Conservation (phyloP, 495 filamentous ascomycete genomes). For the Aspergillus haitiensis region DNA sequence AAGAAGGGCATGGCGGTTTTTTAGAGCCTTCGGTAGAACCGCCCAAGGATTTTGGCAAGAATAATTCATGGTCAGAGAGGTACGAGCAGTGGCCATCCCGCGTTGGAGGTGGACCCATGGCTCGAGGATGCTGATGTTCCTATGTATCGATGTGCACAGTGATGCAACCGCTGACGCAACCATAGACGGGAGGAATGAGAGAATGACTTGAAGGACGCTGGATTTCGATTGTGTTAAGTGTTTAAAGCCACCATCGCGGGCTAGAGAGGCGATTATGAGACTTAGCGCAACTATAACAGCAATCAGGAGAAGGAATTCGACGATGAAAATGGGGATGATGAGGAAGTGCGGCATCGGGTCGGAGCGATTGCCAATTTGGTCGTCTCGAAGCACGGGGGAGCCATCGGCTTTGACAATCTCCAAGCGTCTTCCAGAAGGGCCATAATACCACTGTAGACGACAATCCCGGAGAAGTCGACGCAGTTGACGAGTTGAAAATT, state of each 20-base stretch:
- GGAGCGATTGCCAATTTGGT: slow-evolving; percentile 27
- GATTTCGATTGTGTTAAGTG: slow-evolving; percentile 41
- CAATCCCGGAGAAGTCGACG: slow-evolving; percentile 36
- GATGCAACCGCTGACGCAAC: slow-evolving; percentile 40
- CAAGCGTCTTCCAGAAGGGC: slow-evolving; percentile 32
- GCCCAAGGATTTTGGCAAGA: slow-evolving; percentile 39
- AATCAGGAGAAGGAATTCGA: slow-evolving; percentile 40
- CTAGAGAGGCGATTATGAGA: slow-evolving; percentile 34
- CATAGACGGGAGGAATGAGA: slow-evolving; percentile 41
- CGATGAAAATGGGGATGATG: slow-evolving; percentile 41
- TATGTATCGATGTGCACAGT: slow-evolving; percentile 43
- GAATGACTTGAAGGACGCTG: slow-evolving; percentile 38
- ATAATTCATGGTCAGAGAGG: slow-evolving; percentile 42
- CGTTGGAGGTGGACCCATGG: slow-evolving; percentile 49
- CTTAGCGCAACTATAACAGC: slow-evolving; percentile 40
- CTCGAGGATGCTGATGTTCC: slow-evolving; percentile 44
- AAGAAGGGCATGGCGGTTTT: slow-evolving; percentile 35
- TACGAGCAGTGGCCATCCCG: slow-evolving; percentile 32
- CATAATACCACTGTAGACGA: slow-evolving; percentile 37
- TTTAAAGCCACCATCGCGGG: slow-evolving; percentile 35
- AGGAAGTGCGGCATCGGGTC: slow-evolving; percentile 46
- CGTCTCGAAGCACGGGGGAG: slow-evolving; percentile 30
- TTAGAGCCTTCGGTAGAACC: slow-evolving; percentile 35
- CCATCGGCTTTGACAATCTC: slow-evolving; percentile 41
- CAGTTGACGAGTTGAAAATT: slow-evolving; percentile 42